Evolutionary conservation across 306 rosid genomes (phyloP), one percentile per base, ranked within the genome.

Genomic region (Fragaria ananassa): DNA sequence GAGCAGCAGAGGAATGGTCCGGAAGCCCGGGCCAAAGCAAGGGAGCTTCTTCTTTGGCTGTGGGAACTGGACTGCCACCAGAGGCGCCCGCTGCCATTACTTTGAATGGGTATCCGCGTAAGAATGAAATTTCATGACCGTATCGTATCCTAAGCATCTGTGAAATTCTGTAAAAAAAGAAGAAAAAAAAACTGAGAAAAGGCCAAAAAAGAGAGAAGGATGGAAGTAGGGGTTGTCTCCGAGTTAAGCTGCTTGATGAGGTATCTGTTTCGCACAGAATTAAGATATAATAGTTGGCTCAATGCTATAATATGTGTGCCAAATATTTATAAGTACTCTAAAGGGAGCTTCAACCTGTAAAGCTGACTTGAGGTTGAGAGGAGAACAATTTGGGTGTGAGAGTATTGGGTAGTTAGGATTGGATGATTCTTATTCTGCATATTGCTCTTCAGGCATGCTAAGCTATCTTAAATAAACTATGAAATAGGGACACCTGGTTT

Each of bases 21-120:
- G 88, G 69, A 91, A 89, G 87, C 96, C 96, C 21, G 97, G 97
- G 71, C 96, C 97, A 8, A 95, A 83, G 85, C 97, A 88, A 67
- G 97, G 97, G 60, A 84, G 91, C 77, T 76, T 78, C 65, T 92
- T 89, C 93, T 95, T 85, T 72, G 95, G 99, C 72, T 92, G 97
- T 75, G 97, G 99, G 50, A 91, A 91, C 76, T 95, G 96, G 96
- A 88, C 91, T 65, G 77, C 89, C 41, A 81, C 86, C 61, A 83
- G 95, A 81, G 99, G 97, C 63, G 89, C 96, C 31, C 86, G 84
- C 70, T 95, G 99, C 90, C 92, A 76, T 67, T 95, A 88, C 93
- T 95, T 92, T 44, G 91, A 92, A 84, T 95, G 99, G 99, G 86
- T 85, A 18, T 80, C 97, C 60, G 13, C 88, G 74, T 90, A 86